These are phyloP conservation scores for Claviceps sp. DNA, from an alignment of 2,329 filamentous ascomycete species.

Conservation along the genomic window DNA sequence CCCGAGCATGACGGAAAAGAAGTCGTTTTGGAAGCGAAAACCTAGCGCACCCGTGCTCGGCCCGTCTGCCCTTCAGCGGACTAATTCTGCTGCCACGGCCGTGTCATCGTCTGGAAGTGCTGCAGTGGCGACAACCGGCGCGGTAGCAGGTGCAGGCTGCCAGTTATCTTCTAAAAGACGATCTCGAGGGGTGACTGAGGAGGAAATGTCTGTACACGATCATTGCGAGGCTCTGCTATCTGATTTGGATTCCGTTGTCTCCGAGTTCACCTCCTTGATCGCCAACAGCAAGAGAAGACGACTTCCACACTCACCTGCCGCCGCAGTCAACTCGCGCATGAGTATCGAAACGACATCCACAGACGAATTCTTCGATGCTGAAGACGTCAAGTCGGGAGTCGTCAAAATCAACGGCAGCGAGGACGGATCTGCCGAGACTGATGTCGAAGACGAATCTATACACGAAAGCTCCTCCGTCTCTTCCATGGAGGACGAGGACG, in stretches of 20 bases:
- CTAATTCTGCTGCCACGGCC: conserved; percentile 25
- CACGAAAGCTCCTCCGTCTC: conserved; percentile 43
- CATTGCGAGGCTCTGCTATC: conserved; percentile 71
- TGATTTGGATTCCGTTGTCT: conserved; percentile 72
- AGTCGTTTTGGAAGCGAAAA: conserved; percentile 88
- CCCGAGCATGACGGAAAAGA: conserved; percentile 38
- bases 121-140: conserved; percentile 15
- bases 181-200: conserved; percentile 27
- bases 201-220: conserved; percentile 60
- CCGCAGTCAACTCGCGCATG: conserved; percentile 31
- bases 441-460: conserved; percentile 9
- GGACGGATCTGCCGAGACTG: conserved; percentile 32
- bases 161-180: conserved; percentile 19
- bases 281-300: conserved; percentile 68
- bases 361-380: conserved; percentile 92
- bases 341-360: conserved; percentile 72
- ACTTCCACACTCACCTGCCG: conserved; percentile 37
- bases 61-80: conserved; percentile 25
- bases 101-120: conserved; percentile 28
- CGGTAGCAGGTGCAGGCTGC: conserved; percentile 17
- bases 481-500: conserved; percentile 46
- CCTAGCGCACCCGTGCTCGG: conserved; percentile 40
- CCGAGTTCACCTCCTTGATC: conserved; percentile 68
- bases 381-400: conserved; percentile 51
- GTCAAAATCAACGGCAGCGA: conserved; percentile 62